Evolutionary conservation across 2,329 filamentous ascomycete genomes (phyloP).

Genomic region (Albophoma yamanashiensis): DNA sequence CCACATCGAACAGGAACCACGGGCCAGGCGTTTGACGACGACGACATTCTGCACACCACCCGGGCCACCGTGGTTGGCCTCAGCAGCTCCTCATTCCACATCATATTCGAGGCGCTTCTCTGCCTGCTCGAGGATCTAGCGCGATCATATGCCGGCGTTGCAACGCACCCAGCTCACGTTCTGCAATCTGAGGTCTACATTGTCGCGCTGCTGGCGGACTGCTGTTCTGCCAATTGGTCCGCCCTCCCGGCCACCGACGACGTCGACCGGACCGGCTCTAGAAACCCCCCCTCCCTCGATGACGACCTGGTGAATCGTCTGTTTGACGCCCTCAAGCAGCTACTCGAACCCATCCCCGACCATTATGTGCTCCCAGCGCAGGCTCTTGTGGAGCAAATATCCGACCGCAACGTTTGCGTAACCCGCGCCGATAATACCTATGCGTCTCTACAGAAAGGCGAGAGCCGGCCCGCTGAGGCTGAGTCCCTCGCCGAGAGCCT

Average conservation of each 20-base stretch:
- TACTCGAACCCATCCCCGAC: constrained; percentile 50
- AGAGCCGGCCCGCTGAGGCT: constrained; percentile 9
- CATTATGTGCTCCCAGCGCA: constrained; percentile 43
- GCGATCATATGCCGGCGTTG: constrained; percentile 39
- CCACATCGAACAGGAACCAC: constrained; percentile 6
- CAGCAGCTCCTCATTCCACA: constrained; percentile 40
- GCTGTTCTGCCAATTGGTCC: constrained; percentile 51
- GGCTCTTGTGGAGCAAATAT: constrained; percentile 44
- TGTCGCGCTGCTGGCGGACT: constrained; percentile 53
- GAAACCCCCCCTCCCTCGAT: constrained; percentile 30
- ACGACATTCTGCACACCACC: constrained; percentile 51
- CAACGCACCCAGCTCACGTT: constrained; percentile 46
- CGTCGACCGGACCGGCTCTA: constrained; percentile 7
- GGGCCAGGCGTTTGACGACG: constrained; percentile 25
- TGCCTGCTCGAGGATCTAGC: constrained; percentile 47
- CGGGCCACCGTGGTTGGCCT: constrained; percentile 51
- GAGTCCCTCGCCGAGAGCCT: constrained; percentile 22
- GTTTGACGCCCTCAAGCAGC: constrained; percentile 43
- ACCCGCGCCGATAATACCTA: constrained; percentile 14
- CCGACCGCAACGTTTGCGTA: constrained; percentile 24
- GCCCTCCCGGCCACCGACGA: constrained; percentile 11
- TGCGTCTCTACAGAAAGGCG: constrained; percentile 6
- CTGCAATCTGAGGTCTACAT: constrained; percentile 55
- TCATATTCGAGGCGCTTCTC: constrained; percentile 47
- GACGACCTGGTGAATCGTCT: constrained; percentile 41